Conservation (phyloP, 768 basidiomycete genomes). For the Pulveroboletus frians region DNA sequence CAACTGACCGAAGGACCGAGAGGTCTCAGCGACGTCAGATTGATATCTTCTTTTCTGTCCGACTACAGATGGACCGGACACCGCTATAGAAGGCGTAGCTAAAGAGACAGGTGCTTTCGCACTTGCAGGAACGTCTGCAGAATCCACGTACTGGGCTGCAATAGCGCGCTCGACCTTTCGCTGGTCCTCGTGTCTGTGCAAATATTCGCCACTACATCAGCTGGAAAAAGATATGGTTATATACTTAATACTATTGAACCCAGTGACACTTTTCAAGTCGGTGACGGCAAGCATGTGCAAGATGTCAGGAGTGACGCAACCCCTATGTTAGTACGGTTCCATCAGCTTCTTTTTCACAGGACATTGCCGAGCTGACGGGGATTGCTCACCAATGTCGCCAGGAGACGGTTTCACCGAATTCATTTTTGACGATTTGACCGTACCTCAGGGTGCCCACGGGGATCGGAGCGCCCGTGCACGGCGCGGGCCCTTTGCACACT, state of each 20-base stretch:
- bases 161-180: slow-evolving; percentile 58
- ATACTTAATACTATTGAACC: slow-evolving; percentile 51
- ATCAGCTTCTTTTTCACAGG: slow-evolving; percentile 16
- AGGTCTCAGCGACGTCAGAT: slow-evolving; percentile 20
- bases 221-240: slow-evolving; percentile 8
- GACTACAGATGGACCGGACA: slow-evolving; percentile 7
- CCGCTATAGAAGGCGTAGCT: background rate
- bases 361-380: slow-evolving; percentile 4
- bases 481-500: slow-evolving; percentile 59
- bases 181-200: slow-evolving; percentile 53
- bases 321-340: slow-evolving; percentile 39
- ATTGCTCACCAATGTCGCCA: slow-evolving; percentile 70
- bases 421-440: slow-evolving; percentile 41
- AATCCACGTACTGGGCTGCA: slow-evolving; percentile 47
- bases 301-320: slow-evolving; percentile 61
- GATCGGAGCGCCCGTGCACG: slow-evolving; percentile 53
- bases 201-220: background rate
- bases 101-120: slow-evolving; percentile 28
- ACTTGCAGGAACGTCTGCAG: slow-evolving; percentile 49
- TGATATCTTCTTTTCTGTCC: slow-evolving; percentile 44
- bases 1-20: slow-evolving; percentile 10
- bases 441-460: slow-evolving; percentile 61
- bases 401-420: slow-evolving; percentile 58
- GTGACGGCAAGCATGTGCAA: slow-evolving; percentile 44
- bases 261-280: slow-evolving; percentile 40